phyloP scores from a whole-genome alignment of 352 stramenopile genomes.

The Phytopythium cucurbitacearum region DNA sequence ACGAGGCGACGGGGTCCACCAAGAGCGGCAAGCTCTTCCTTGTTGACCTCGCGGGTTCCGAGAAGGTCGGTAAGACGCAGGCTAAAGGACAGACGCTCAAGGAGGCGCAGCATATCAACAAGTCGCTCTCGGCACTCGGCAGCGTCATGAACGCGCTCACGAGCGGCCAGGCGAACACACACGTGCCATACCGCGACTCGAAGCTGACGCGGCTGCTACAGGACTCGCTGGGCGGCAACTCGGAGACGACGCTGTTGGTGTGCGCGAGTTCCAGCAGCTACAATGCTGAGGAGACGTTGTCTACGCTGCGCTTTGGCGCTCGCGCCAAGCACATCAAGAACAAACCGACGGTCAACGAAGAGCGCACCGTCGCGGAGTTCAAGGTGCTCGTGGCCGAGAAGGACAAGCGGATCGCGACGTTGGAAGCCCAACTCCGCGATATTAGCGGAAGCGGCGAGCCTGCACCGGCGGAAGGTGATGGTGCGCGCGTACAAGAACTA shows the following conservation, averaged over 20 bases:
- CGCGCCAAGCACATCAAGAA: slow-evolving; percentile 80
- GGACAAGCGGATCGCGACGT: slow-evolving; percentile 41
- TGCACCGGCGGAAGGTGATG: slow-evolving; percentile 5
- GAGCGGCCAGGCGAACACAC: slow-evolving; percentile 79
- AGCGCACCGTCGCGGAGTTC: slow-evolving; percentile 79
- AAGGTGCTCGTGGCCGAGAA: slow-evolving; percentile 59
- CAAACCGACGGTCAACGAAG: slow-evolving; percentile 85
- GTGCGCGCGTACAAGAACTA: slow-evolving; percentile 28
- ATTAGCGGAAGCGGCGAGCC: slow-evolving; percentile 2
- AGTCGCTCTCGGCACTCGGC: slow-evolving; percentile 83
- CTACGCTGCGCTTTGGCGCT: slow-evolving; percentile 71
- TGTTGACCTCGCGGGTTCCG: slow-evolving; percentile 73
- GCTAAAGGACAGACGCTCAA: slow-evolving; percentile 91
- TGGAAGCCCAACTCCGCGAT: slow-evolving; percentile 33
- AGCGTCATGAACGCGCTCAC: slow-evolving; percentile 90
- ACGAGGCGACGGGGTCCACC: slow-evolving; percentile 53
- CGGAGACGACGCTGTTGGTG: slow-evolving; percentile 64
- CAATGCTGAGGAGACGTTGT: slow-evolving; percentile 68
- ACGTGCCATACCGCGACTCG: slow-evolving; percentile 90
- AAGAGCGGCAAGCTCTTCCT: slow-evolving; percentile 92
- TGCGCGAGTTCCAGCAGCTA: slow-evolving; percentile 65
- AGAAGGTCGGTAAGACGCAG: slow-evolving; percentile 74
- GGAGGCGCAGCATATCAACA: slow-evolving; percentile 90
- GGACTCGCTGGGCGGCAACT: slow-evolving; percentile 78
- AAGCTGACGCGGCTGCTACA: slow-evolving; percentile 87